Conservation (phyloP, 2,329 filamentous ascomycete genomes). For the Tolypocladium ophioglossoides region DNA sequence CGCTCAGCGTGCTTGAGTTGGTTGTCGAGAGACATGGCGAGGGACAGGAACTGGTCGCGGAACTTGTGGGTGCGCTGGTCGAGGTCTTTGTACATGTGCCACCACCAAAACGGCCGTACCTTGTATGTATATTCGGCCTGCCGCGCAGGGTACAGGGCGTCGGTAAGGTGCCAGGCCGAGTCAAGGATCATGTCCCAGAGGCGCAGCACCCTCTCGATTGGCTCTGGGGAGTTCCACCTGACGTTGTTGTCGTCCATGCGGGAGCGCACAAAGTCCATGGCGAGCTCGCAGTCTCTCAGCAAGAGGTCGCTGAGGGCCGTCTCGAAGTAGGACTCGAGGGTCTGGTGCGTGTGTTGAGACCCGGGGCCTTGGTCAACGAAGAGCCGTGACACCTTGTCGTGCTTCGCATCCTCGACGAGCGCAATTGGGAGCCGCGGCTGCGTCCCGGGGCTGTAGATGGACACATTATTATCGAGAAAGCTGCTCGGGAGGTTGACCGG, state of each 20-base stretch:
- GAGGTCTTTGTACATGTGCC: slow-evolving; percentile 25
- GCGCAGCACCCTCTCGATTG: slow-evolving; percentile 11
- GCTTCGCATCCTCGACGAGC: slow-evolving; percentile 19
- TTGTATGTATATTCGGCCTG: slow-evolving; percentile 22
- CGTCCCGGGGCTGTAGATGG: slow-evolving; percentile 10
- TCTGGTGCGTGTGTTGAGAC: slow-evolving; percentile 13
- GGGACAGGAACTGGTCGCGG: slow-evolving; percentile 17
- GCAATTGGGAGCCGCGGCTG: slow-evolving; percentile 19
- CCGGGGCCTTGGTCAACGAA: slow-evolving; percentile 12
- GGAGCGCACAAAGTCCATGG: slow-evolving; percentile 6
- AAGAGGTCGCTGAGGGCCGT: slow-evolving; percentile 13
- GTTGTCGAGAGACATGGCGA: slow-evolving; percentile 15
- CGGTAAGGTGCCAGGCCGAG: slow-evolving; percentile 23
- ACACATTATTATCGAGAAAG: slow-evolving; percentile 44
- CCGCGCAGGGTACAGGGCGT: slow-evolving; percentile 22
- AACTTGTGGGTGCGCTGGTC: slow-evolving; percentile 16
- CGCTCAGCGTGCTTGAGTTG: slow-evolving; percentile 18
- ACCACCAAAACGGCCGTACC: slow-evolving; percentile 29
- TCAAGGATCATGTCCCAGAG: slow-evolving; percentile 25
- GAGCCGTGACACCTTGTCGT: slow-evolving; percentile 19
- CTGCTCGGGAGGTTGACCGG: slow-evolving; percentile 42
- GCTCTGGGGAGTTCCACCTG: slow-evolving; percentile 4
- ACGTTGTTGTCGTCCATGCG: slow-evolving; percentile 1
- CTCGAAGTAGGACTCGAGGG: slow-evolving; percentile 21
- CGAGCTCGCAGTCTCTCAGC: slow-evolving; percentile 8